Evolutionary conservation across 495 filamentous ascomycete species (phyloP).

Genomic region (Aspergillus leporis): DNA sequence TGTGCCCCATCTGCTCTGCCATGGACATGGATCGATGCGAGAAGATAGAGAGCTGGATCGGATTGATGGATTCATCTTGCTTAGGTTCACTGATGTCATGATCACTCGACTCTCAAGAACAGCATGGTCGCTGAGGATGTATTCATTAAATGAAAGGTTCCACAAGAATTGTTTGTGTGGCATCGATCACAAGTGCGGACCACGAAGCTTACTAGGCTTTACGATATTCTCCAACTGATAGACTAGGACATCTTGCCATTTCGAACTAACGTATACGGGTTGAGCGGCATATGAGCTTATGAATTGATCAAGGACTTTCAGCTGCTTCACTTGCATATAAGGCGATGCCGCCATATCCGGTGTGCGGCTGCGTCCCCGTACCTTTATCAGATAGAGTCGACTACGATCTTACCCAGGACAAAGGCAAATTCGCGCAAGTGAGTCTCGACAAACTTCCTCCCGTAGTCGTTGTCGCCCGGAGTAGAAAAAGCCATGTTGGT

Average conservation of each 20-base stretch:
- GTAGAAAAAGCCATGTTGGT: neutral
- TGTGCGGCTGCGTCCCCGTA: neutral
- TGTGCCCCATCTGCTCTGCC: constrained; percentile 95
- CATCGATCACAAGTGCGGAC: constrained; percentile 89
- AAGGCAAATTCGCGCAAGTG: constrained; percentile 1
- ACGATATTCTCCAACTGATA: constrained; percentile 76
- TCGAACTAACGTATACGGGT: constrained; percentile 5
- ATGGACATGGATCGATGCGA: constrained; percentile 98
- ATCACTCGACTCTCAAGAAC: constrained; percentile 49
- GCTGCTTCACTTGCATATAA: neutral
- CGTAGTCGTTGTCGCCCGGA: neutral
- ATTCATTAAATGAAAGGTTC: constrained; percentile 68
- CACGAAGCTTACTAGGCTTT: constrained; percentile 70
- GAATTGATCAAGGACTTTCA: too few relatives aligned
- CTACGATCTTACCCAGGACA: neutral
- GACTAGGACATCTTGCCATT: constrained; percentile 73
- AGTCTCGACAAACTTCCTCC: neutral
- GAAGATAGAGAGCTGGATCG: constrained; percentile 94
- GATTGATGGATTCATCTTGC: constrained; percentile 73
- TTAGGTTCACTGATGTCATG: constrained; percentile 58
- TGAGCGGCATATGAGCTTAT: too few relatives aligned
- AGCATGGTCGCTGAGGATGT: constrained; percentile 41
- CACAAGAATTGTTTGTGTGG: constrained; percentile 96
- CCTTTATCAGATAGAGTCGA: neutral
- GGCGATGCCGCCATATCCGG: neutral